phyloP scores from a whole-genome alignment of 2,329 filamentous ascomycete species.

The Sporothrix globosa region DNA sequence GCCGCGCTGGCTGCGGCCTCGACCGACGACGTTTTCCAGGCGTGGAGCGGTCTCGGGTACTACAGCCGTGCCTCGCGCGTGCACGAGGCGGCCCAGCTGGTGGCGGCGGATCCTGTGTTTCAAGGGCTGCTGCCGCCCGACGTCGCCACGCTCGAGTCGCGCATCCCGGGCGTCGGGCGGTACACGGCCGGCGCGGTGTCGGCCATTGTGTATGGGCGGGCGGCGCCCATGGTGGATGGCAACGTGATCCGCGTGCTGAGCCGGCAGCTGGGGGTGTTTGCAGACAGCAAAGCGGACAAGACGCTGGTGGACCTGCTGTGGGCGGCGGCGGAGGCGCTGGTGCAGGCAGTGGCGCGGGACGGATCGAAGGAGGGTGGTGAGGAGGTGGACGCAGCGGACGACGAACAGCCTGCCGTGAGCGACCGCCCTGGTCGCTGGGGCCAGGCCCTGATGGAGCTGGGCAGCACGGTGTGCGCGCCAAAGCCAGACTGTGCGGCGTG shows the following conservation, averaged over 20 bases:
- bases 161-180: slow-evolving; percentile 62
- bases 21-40: slow-evolving; percentile 59
- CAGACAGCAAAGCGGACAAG: slow-evolving; percentile 61
- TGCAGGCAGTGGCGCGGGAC: slow-evolving; percentile 54
- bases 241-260: slow-evolving; percentile 65
- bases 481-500: slow-evolving; percentile 60
- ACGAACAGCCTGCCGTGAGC: slow-evolving; percentile 42
- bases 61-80: slow-evolving; percentile 66
- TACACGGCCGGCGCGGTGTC: slow-evolving; percentile 67
- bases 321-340: slow-evolving; percentile 60
- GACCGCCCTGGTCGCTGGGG: slow-evolving; percentile 64
- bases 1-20: slow-evolving; percentile 57
- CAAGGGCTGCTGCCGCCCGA: slow-evolving; percentile 55
- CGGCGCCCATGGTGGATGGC: slow-evolving; percentile 65
- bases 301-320: slow-evolving; percentile 57
- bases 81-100: slow-evolving; percentile 58
- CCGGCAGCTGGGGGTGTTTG: slow-evolving; percentile 61
- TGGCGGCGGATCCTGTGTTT: slow-evolving; percentile 49
- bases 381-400: slow-evolving; percentile 30
- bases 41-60: slow-evolving; percentile 66
- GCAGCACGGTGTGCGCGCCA: slow-evolving; percentile 64
- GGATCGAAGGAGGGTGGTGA: slow-evolving; percentile 33
- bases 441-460: slow-evolving; percentile 67
- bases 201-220: slow-evolving; percentile 63
- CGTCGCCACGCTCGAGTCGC: slow-evolving; percentile 51